These are phyloP conservation scores for Phytophthora pinifolia DNA, from an alignment of 352 stramenopile genomes.

Conservation along the genomic window DNA sequence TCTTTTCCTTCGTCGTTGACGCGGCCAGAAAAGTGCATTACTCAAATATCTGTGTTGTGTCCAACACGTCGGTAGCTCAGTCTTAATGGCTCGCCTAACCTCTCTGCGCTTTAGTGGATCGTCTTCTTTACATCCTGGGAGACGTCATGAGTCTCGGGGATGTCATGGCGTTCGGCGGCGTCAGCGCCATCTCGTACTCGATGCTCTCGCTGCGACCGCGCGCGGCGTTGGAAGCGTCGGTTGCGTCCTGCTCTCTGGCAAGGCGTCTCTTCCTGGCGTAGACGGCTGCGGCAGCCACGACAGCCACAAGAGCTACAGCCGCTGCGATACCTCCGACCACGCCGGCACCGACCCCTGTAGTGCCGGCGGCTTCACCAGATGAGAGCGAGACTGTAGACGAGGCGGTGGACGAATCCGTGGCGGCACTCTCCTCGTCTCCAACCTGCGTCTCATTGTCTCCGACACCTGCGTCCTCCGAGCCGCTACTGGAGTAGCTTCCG, in stretches of 20 bases:
- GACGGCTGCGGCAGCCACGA: conserved; percentile 11
- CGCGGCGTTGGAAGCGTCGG: not conserved
- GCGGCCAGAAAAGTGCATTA: conserved; percentile 28
- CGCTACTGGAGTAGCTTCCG: conserved; percentile 15
- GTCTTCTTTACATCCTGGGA: conserved; percentile 21
- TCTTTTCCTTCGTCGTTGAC: conserved; percentile 9
- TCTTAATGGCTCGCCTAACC: conserved; percentile 11
- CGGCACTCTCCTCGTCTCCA: conserved; percentile 5
- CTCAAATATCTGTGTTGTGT: conserved; percentile 24
- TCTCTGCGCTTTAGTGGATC: conserved; percentile 5
- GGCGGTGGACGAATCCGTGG: conserved; percentile 8
- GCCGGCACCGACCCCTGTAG: not conserved
- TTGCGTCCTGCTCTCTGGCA: conserved; percentile 2
- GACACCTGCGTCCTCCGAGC: conserved; percentile 14
- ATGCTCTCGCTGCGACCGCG: conserved; percentile 24
- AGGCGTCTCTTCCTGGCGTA: conserved; percentile 22
- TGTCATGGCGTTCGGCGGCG: conserved; percentile 21
- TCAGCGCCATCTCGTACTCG: conserved; percentile 38
- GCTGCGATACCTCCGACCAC: conserved; percentile 11
- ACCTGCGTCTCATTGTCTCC: conserved; percentile 9
- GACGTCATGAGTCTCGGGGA: conserved; percentile 22
- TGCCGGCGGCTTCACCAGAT: not conserved
- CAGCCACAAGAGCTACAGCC: conserved; percentile 14
- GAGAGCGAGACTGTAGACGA: conserved; percentile 18
- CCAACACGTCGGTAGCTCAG: conserved; percentile 23